Percentiles rank a stretch among this genome's conserved stretches.
Evolutionary conservation across 768 basidiomycete genomes (phyloP).

Genomic region (Tricholoma furcatifolium): DNA sequence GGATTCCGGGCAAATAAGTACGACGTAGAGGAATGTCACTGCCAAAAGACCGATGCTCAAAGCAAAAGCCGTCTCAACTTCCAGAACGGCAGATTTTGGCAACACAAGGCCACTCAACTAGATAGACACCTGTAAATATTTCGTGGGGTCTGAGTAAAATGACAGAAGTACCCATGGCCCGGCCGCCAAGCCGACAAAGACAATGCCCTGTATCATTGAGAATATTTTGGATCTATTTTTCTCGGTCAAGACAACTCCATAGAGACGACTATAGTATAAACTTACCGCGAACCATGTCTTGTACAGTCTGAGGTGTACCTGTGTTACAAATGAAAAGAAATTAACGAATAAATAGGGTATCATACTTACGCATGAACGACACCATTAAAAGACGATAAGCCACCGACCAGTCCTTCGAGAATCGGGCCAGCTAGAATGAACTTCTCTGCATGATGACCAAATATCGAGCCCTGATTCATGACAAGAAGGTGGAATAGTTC

Average conservation of each 20-base stretch:
- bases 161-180: constrained; percentile 70
- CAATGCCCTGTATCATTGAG: constrained; percentile 69
- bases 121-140: not conserved
- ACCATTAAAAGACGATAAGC: constrained; percentile 61
- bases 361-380: constrained; percentile 64
- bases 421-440: constrained; percentile 77
- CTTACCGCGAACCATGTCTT: constrained; percentile 46
- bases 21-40: constrained; percentile 36
- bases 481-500: constrained; percentile 81
- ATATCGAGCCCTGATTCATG: constrained; percentile 52
- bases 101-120: constrained; percentile 55
- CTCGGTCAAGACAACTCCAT: not conserved
- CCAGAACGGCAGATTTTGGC: constrained; percentile 55
- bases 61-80: constrained; percentile 39
- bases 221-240: constrained; percentile 48
- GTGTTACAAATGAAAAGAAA: constrained; percentile 15
- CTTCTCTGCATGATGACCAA: constrained; percentile 57
- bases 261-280: not conserved
- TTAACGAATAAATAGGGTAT: constrained; percentile 36
- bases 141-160: not conserved
- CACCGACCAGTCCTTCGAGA: constrained; percentile 79
- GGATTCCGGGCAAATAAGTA: constrained; percentile 56
- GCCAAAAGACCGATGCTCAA: constrained; percentile 39
- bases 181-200: constrained; percentile 72
- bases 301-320: constrained; percentile 59